A percentile compares a stretch with the other conserved stretches of the same genome.
Evolutionary conservation across 331 rosid species (phyloP).

Genomic region (Rosa hybrid): DNA sequence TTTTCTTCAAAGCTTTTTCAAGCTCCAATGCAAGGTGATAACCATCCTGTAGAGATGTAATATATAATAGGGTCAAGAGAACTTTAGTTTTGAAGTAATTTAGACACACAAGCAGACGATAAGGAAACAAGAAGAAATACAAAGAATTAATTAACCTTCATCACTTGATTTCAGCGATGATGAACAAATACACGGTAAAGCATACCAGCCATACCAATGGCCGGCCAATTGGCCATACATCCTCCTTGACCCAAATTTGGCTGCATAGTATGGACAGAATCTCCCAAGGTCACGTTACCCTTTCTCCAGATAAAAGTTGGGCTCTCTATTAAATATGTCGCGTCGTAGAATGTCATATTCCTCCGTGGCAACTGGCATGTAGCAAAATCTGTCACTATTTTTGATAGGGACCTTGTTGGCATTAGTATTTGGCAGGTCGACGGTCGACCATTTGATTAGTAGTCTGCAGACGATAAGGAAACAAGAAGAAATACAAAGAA

Average conservation of each 20-base stretch:
- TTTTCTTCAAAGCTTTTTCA: conserved; percentile 61
- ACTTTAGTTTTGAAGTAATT: background rate
- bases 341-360: conserved; percentile 90
- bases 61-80: background rate
- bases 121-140: background rate
- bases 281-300: conserved; percentile 90
- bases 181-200: background rate
- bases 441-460: too few species aligned
- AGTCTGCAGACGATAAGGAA: background rate
- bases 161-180: background rate
- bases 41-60: conserved; percentile 61
- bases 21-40: conserved; percentile 90
- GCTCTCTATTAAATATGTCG: conserved; percentile 77
- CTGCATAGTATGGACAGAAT: conserved; percentile 99
- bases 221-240: conserved; percentile 89
- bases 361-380: conserved; percentile 50
- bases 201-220: conserved; percentile 36
- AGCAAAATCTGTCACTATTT: conserved; percentile 59
- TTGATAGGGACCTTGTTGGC: too few species aligned
- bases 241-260: conserved; percentile 99
- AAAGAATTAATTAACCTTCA: background rate
- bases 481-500: background rate
- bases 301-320: conserved; percentile 90
- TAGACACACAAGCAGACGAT: background rate
- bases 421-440: too few species aligned